A percentile compares a stretch with the other conserved stretches of the same genome.
These are phyloP conservation scores for Geranium brycei DNA, from an alignment of 345 rosid genomes.

Conservation along the genomic window DNA sequence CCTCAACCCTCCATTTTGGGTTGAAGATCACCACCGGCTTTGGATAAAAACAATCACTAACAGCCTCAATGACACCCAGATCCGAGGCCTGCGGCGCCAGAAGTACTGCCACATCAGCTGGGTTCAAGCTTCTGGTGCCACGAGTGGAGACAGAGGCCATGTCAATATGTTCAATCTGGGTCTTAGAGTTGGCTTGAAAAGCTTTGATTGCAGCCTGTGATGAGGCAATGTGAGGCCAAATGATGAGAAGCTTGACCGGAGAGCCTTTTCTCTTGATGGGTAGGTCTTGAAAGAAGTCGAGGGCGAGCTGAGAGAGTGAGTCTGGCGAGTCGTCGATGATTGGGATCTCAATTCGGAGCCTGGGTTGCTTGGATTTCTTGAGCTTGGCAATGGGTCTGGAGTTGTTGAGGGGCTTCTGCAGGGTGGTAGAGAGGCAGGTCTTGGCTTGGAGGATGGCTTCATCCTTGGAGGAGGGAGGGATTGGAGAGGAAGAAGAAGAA, in stretches of 20 bases:
- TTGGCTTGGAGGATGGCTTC: constrained; percentile 77
- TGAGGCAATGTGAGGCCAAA: constrained; percentile 33
- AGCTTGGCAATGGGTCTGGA: constrained; percentile 55
- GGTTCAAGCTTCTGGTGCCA: constrained; percentile 18
- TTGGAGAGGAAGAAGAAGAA: constrained; percentile 28
- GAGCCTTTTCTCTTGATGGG: constrained; percentile 50
- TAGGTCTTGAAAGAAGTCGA: constrained; percentile 38
- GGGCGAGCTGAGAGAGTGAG: constrained; percentile 44
- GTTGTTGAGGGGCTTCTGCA: constrained; percentile 63
- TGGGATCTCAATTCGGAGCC: constrained; percentile 67
- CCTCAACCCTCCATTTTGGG: constrained; percentile 62
- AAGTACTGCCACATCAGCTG: constrained; percentile 55
- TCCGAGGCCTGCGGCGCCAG: constrained; percentile 52
- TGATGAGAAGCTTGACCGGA: constrained; percentile 29
- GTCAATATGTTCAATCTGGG: constrained; percentile 29
- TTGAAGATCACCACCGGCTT: constrained; percentile 72
- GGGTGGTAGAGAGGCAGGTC: constrained; percentile 54
- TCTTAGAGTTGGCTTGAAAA: constrained; percentile 21
- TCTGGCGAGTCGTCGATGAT: constrained; percentile 50
- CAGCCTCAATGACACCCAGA: constrained; percentile 21
- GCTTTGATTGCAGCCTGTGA: constrained; percentile 25
- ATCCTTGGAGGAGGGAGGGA: constrained; percentile 56
- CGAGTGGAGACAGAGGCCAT: constrained; percentile 18
- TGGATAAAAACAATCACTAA: constrained; percentile 30
- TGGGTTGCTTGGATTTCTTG: constrained; percentile 64